Base-by-base conservation (phyloP, 2,329 filamentous ascomycete genomes). In the Sporothrix pseudoabietina region DNA sequence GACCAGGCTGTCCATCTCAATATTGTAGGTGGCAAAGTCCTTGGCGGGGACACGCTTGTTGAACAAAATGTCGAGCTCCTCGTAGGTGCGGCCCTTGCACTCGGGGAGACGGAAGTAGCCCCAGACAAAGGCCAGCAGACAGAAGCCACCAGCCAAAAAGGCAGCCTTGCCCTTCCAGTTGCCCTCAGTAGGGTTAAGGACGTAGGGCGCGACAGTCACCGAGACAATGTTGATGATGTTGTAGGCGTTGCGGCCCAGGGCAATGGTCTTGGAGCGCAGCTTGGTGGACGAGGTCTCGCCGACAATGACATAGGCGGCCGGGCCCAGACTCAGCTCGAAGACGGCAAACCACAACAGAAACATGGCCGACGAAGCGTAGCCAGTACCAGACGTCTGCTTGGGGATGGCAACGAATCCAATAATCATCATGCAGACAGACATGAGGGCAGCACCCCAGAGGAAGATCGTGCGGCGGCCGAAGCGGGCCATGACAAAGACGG, bases 271-370 rank as follows among this genome's bases (percentile, higher is more conserved):
- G 30, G 82, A 79, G 44, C 83, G 80, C 10, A 87, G 82, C 10
- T 84, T 83, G 2, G 83, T 82, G 0, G 85, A 84, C 0, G 84
- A 84, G 4, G 82, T 83, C 75, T 87, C 85, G 1, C 84, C 80
- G 5, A 85, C 85, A 76, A 87, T 81, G 47, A 82, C 80, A 75
- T 84, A 87, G 22, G 82, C 80, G 16, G 85, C 80, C 3, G 85
- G 85, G 0, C 85, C 86, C 19, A 87, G 79, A 0, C 73, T 75
- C 14, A 74, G 49, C 39, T 69, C 71, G 65, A 68, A 74, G 55
- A 41, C 22, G 16, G 71, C 35, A 7, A 84, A 79, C 82, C 83
- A 86, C 35, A 85, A 80, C 19, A 86, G 68, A 59, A 80, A 82
- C 8, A 85, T 79, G 0, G 81, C 74, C 0, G 81, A 81, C 71